Conservation (phyloP, 306 rosid genomes). For the Casuarina cunninghamiana region DNA sequence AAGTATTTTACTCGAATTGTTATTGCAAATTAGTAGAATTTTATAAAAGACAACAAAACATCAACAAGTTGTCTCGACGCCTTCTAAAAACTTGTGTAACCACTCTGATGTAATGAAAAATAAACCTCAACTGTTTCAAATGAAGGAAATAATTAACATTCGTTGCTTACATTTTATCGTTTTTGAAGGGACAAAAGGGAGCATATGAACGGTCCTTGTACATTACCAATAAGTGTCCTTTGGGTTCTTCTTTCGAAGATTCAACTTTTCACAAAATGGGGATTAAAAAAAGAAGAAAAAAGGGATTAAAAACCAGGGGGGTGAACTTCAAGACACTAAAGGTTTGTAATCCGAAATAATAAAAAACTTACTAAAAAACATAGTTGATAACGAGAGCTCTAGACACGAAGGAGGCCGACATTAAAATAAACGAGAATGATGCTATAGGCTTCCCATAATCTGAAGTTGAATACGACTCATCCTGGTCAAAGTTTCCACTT, state of each 20-base stretch:
- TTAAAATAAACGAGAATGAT: neutral
- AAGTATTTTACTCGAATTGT: too few species aligned
- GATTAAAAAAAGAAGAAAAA: too few species aligned
- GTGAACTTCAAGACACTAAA: neutral
- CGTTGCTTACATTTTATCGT: too few species aligned
- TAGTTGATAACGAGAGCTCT: neutral
- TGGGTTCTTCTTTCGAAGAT: neutral
- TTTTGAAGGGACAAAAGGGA: too few species aligned
- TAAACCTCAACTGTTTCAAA: too few species aligned
- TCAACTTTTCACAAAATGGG: neutral
- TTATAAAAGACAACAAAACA: too few species aligned
- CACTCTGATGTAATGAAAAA: too few species aligned
- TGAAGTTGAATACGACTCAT: neutral
- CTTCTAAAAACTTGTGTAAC: too few species aligned
- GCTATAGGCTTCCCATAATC: conserved; percentile 12
- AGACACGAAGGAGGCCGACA: neutral
- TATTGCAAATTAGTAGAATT: too few species aligned
- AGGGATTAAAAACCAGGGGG: neutral
- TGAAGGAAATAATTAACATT: too few species aligned
- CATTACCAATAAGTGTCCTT: neutral
- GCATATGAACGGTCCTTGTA: too few species aligned
- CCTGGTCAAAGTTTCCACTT: conserved; percentile 2
- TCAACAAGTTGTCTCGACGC: too few species aligned
- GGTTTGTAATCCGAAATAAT: neutral
- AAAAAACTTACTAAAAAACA: neutral